Evolutionary conservation across 768 basidiomycete genomes (phyloP), one percentile per base, ranked within the genome.

Genomic region (Tulasnella sp.): DNA sequence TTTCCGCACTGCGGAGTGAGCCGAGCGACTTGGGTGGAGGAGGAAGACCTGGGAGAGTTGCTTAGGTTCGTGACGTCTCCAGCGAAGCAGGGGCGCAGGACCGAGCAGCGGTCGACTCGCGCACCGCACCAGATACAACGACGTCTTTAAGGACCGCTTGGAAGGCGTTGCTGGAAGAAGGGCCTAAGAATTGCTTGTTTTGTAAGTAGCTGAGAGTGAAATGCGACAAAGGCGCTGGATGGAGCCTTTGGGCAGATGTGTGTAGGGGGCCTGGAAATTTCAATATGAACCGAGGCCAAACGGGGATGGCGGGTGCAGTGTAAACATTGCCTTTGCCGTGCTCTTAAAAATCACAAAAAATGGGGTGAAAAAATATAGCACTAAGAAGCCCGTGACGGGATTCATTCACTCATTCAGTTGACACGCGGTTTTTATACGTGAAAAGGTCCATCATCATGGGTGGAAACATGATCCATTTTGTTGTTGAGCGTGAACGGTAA

Each of bases 401-500:
- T 61, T 61, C 57, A 29, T 61, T 61, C 57, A 61, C 16, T 29
- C 61, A 5, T 35, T 26, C n/a, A 10, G 13, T 67, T 11, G n/a
- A 11, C 61, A 35, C 32, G 61, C 32, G 55, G 11, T 51, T 51
- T 6, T 6, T 5, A 3, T 44, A 4, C 1, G 51, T 44, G 44
- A 13, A 20, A 51, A 51, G 23, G 51, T 51, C 51, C 51, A n/a
- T 51, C 51, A 51, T 51, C 51, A 51, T 51, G 61, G 55, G 61
- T 16, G 61, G 61, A 32, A 32, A 35, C 61, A 67, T 67, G 61
- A 67, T 67, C 61, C 61, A 67, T 67, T 67, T 67, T 67, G 11
- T 23, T 18, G 61, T 7, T 3, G 2, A 23, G n/a, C 61, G 61
- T 32, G 26, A 2, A 35, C n/a, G 57, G 61, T 67, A 67, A 67